phyloP scores from a whole-genome alignment of 2,329 filamentous ascomycete species.

The Botrytis medusae region DNA sequence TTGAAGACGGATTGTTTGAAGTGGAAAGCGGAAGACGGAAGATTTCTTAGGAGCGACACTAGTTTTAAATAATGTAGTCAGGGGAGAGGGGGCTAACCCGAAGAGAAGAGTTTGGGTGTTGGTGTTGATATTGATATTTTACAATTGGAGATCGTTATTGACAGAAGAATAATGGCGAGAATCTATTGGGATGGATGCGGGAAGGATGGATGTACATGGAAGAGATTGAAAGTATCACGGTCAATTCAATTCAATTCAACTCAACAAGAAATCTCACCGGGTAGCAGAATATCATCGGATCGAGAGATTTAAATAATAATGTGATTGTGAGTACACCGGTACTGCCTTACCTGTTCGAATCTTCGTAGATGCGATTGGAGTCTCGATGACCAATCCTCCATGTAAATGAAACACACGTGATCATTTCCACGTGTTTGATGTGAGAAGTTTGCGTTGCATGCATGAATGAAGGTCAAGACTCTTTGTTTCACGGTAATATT shows the following conservation, averaged over 20 bases:
- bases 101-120: no score
- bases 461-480: not conserved
- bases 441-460: not conserved
- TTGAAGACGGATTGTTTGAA: no score
- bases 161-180: not conserved
- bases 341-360: not conserved
- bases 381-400: no score
- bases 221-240: not conserved
- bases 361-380: not conserved
- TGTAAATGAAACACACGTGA: conserved; percentile 11
- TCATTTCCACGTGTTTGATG: not conserved
- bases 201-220: not conserved
- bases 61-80: no score
- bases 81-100: no score
- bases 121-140: not conserved
- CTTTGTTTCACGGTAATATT: not conserved
- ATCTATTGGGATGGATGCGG: not conserved
- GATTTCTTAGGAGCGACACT: no score
- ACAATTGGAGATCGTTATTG: not conserved
- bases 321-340: not conserved
- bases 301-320: not conserved
- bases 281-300: not conserved
- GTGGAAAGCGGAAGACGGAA: no score
- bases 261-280: not conserved
- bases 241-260: no score